These are phyloP conservation scores for Aspergillus affinis DNA, from an alignment of 495 filamentous ascomycete genomes.

Conservation along the genomic window DNA sequence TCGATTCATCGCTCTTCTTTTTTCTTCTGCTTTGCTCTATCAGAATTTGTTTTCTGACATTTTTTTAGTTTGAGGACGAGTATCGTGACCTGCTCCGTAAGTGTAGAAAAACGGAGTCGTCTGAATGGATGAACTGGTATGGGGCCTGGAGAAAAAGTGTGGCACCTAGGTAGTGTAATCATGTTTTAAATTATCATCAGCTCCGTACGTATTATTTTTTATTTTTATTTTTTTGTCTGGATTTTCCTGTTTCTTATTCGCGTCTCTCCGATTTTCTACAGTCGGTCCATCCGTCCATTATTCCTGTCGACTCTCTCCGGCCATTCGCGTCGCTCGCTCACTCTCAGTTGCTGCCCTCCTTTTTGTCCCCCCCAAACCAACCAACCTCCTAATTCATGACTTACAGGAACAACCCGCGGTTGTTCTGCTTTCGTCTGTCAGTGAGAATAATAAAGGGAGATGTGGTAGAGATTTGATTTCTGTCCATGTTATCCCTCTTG, in stretches of 20 bases:
- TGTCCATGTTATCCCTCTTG: slow-evolving; percentile 19
- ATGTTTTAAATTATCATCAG: slow-evolving; percentile 10
- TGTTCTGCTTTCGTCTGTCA: background rate
- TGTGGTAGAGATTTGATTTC: background rate
- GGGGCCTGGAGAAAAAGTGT: slow-evolving; percentile 1
- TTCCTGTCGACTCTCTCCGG: slow-evolving; percentile 3
- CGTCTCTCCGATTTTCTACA: slow-evolving; percentile 6
- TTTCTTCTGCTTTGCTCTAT: background rate
- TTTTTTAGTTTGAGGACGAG: slow-evolving; percentile 10
- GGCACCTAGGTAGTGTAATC: background rate
- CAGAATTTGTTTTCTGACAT: too few species aligned
- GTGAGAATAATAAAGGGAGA: slow-evolving; percentile 1
- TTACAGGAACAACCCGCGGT: background rate
- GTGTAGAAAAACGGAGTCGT: background rate
- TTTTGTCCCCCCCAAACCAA: slow-evolving; percentile 14
- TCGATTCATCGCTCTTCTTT: background rate
- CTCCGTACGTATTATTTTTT: slow-evolving; percentile 5
- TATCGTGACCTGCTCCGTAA: background rate
- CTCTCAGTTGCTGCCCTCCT: slow-evolving; percentile 17
- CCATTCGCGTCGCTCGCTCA: slow-evolving; percentile 22
- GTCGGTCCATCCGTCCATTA: slow-evolving; percentile 8
- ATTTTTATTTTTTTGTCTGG: slow-evolving; percentile 4
- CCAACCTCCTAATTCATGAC: slow-evolving; percentile 10
- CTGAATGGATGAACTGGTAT: slow-evolving; percentile 1
- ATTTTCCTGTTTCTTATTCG: slow-evolving; percentile 3